Conservation (phyloP, 2,329 filamentous ascomycete species). For the Beauveria sp. region DNA sequence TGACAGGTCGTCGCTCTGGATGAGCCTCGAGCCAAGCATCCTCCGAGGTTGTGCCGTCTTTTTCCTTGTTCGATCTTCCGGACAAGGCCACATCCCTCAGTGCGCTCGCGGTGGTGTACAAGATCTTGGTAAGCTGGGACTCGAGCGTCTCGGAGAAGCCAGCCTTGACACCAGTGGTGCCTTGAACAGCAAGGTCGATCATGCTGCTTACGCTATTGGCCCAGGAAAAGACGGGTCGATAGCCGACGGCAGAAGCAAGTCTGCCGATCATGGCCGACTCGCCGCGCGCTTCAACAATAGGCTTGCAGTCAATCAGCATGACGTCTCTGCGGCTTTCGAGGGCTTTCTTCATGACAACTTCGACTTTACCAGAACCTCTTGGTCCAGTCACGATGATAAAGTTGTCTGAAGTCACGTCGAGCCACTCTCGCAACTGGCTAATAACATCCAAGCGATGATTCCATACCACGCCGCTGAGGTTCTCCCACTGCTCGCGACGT, state of each 20-base stretch:
- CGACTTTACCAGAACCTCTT: constrained; percentile 81
- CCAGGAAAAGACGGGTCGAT: constrained; percentile 91
- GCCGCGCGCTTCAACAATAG: constrained; percentile 81
- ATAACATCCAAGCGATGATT: constrained; percentile 78
- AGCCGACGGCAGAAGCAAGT: constrained; percentile 77
- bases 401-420: constrained; percentile 81
- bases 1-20: constrained; percentile 71
- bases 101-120: constrained; percentile 73
- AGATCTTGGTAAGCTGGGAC: constrained; percentile 80
- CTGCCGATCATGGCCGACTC: constrained; percentile 79
- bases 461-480: constrained; percentile 69
- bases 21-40: constrained; percentile 89
- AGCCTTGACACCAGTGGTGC: constrained; percentile 88
- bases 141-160: constrained; percentile 92
- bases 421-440: constrained; percentile 73
- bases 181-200: constrained; percentile 85
- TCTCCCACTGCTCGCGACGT: constrained; percentile 54
- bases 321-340: constrained; percentile 70
- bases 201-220: constrained; percentile 91
- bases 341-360: constrained; percentile 79
- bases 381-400: constrained; percentile 93
- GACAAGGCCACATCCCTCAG: constrained; percentile 71
- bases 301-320: constrained; percentile 85
- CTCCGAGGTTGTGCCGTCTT: constrained; percentile 63
- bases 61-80: constrained; percentile 61